Conservation (phyloP, 176 grass and related monocot genomes). For the Neostapfia colusana region DNA sequence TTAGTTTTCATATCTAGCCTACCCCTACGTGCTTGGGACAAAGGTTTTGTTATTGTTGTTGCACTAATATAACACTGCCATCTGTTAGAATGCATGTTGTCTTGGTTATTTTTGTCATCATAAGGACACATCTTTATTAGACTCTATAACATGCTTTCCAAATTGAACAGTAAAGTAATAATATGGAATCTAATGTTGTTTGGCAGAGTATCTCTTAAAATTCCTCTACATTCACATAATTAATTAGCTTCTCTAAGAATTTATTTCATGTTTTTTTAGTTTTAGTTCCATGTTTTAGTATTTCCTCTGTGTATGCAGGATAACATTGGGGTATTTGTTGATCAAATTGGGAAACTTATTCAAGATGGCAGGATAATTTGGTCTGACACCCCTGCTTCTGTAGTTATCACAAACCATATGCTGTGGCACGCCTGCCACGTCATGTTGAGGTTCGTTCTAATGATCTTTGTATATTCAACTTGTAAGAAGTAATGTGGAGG, state of each 20-base stretch:
- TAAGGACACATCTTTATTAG: neutral
- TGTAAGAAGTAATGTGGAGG: neutral
- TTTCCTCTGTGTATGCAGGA: conserved; percentile 55
- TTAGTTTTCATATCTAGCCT: conserved; percentile 10
- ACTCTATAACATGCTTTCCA: conserved; percentile 19
- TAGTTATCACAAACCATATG: conserved; percentile 87
- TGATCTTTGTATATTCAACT: conserved; percentile 26
- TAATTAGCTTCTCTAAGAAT: conserved; percentile 1
- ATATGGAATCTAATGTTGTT: conserved; percentile 1
- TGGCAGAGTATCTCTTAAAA: conserved; percentile 5
- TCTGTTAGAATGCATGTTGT: conserved; percentile 19
- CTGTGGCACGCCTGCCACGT: conserved; percentile 66
- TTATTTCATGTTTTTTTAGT: conserved; percentile 15
- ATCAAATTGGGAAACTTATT: conserved; percentile 97
- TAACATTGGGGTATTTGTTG: conserved; percentile 95
- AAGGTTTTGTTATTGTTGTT: too few relatives aligned
- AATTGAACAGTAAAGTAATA: neutral
- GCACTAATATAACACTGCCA: neutral
- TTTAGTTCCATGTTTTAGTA: conserved; percentile 11
- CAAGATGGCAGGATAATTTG: conserved; percentile 97
- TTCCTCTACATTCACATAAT: neutral
- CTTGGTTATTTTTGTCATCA: neutral
- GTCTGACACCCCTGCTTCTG: conserved; percentile 76
- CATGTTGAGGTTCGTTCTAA: conserved; percentile 71
- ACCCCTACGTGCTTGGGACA: too few relatives aligned